phyloP scores from a whole-genome alignment of 2,329 filamentous ascomycete genomes.

The Monilinia laxa region DNA sequence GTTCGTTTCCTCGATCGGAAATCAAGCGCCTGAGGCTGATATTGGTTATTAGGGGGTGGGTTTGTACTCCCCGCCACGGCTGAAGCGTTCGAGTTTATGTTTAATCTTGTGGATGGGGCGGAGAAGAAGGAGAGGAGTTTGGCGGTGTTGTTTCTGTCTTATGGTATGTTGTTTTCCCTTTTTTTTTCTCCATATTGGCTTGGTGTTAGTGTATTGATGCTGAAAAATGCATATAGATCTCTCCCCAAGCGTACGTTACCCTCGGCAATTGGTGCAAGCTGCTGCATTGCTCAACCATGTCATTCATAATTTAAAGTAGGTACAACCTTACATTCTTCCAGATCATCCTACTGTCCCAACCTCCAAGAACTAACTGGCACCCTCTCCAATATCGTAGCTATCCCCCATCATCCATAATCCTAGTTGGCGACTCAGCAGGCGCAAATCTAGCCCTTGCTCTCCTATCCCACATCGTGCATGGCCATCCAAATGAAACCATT shows the following conservation, averaged over 20 bases:
- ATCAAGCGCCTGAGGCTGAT: neutral
- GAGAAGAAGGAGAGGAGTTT: constrained; percentile 46
- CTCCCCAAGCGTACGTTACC: constrained; percentile 48
- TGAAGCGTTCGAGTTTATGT: constrained; percentile 48
- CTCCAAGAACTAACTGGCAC: constrained; percentile 52
- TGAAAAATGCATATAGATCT: constrained; percentile 40
- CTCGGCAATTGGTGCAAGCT: constrained; percentile 49
- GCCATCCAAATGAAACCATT: constrained; percentile 60
- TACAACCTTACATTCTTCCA: constrained; percentile 42
- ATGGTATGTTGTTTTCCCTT: constrained; percentile 42
- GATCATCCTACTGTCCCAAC: constrained; percentile 51
- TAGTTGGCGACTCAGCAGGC: constrained; percentile 55
- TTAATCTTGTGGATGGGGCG: constrained; percentile 34
- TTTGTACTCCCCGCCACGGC: constrained; percentile 50
- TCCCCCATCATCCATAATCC: constrained; percentile 44
- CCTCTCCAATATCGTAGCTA: constrained; percentile 56
- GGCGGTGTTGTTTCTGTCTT: constrained; percentile 54
- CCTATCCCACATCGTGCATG: constrained; percentile 54
- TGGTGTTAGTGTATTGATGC: neutral
- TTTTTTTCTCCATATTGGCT: neutral
- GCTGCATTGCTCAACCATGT: constrained; percentile 47
- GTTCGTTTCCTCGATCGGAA: constrained; percentile 31
- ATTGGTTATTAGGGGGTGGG: constrained; percentile 49
- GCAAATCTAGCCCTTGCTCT: constrained; percentile 49
- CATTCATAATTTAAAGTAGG: constrained; percentile 37